Base-by-base conservation (phyloP, 2,329 filamentous ascomycete species). In the Botryotinia calthae region DNA sequence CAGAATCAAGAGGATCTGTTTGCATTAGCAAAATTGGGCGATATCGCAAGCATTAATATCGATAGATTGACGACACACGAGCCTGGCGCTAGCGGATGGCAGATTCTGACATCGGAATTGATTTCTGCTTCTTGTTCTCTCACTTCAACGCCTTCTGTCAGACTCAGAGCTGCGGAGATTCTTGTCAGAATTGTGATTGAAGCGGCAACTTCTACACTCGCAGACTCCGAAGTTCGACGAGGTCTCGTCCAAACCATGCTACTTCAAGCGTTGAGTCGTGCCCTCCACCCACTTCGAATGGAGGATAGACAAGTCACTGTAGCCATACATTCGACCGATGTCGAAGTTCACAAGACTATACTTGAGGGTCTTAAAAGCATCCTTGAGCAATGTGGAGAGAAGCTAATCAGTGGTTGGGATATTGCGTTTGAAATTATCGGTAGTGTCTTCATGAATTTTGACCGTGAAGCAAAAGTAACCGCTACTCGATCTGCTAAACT, bases 361-460 rank as follows among this genome's bases (percentile, higher is more conserved):
- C 86, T 97, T 2, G 93, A 97, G 76, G 91, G 92, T 0, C 84
- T 97, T 10, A 94, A 94, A 80, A 90, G 87, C 72, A 89, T 98
- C 31, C 86, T 99, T 2, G 95, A 98, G 79, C 91, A 94, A 75
- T 95, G 92, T 77, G 96, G 95, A 14, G 95, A 99, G 79, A 90
- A 89, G 0, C 86, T 98, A 9, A 85, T 92, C 22, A 90, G 89
- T 76, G 95, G 94, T 6, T 99, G 96, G 96, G 88, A 92, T 65
- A 87, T 93, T 66, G 90, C 94, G 0, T 96, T 99, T 76, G 90
- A 93, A 62, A 91, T 98, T 74, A 92, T 98, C 75, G 89, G 90
- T 75, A 95, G 90, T 78, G 92, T 95, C 3, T 97, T 98, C 78
- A 81, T 91, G 58, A 69, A 71, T 28, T 68, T 74, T 31, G 70